Evolutionary conservation across 73 alveolate genomes (phyloP), one percentile per base, ranked within the genome.

Genomic region (Tetrahymena elliotti): DNA sequence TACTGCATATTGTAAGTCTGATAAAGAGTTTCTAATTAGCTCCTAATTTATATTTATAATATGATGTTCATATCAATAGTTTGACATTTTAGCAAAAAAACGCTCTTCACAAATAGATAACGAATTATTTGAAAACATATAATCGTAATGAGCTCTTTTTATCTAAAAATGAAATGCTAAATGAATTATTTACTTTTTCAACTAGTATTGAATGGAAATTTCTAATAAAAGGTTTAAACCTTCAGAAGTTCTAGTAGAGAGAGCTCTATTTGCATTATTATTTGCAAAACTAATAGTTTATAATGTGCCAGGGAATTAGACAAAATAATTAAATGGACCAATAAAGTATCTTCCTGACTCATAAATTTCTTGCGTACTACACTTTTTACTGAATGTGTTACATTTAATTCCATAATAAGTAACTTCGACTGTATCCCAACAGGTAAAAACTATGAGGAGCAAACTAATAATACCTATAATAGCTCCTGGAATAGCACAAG

Each of bases 381-480:
- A 94, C 93, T 94, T 31, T 84, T 94, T 94, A 34, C 93, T 33
- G 41, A 94, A 84, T 10, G 96, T 84, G 52, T 94, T 94, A 36
- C 96, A 94, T 20, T 94, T 94, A 33, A 94, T 53, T 7, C 96
- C 96, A 94, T 94, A 94, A 27, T 84, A 52, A 20, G 96, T 94
- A 38, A 94, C 93, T 94, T 94, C 96, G 2, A 94, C 96, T 24
- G 93, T 94, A 88, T 94, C 96, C 96, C 96, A 94, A 33, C 96
- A 94, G 34, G 93, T 94, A 31, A 94, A 84, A 27, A 94, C 54
- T 24, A 94, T 94, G 36, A 94, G 93, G 22, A 94, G 39, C n/a
- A 94, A 68, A 68, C 88, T 68, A n/a, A 68, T 0, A 27, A 68
- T 16, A 22, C 88, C 88, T 5, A 68, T 68, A 68, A 68, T 68